Conservation (phyloP, 2,329 filamentous ascomycete genomes). For the Leptodontidium sp. region DNA sequence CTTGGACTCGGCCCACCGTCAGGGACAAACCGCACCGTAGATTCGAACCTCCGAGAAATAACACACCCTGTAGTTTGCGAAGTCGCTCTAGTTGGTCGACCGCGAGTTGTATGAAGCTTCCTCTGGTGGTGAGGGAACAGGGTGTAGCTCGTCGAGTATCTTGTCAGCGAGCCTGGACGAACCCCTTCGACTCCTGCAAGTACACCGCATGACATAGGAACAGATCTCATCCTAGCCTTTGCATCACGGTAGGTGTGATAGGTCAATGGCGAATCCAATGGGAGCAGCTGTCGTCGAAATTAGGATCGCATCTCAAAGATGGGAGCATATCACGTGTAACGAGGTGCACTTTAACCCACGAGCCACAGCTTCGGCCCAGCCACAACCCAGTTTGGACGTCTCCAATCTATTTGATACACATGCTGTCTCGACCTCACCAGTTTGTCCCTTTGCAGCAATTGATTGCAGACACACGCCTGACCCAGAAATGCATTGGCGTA, state of each 20-base stretch:
- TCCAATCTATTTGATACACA: slow-evolving; percentile 37
- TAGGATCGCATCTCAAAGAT: slow-evolving; percentile 2
- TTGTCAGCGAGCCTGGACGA: not conserved
- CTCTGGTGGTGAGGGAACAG: not conserved
- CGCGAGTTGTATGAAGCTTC: not conserved
- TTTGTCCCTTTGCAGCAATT: slow-evolving; percentile 10
- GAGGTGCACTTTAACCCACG: not conserved
- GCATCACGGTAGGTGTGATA: slow-evolving; percentile 10
- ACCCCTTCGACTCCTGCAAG: not conserved
- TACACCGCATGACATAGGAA: slow-evolving; percentile 7
- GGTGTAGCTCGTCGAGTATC: not conserved
- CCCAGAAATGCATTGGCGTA: slow-evolving; percentile 23
- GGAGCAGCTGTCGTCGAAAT: not conserved
- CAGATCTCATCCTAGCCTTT: slow-evolving; percentile 12
- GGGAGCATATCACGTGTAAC: not conserved
- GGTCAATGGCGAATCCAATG: not conserved
- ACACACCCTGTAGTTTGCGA: not conserved
- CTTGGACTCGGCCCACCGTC: no score
- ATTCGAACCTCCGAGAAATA: not conserved
- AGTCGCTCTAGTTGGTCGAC: not conserved
- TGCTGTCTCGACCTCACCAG: slow-evolving; percentile 22
- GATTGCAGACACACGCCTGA: not conserved
- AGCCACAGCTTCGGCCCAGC: not conserved
- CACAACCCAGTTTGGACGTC: slow-evolving; percentile 16
- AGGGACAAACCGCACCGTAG: not conserved